Conservation (phyloP, 805 yeast genomes). For the Yarrowia bubula region DNA sequence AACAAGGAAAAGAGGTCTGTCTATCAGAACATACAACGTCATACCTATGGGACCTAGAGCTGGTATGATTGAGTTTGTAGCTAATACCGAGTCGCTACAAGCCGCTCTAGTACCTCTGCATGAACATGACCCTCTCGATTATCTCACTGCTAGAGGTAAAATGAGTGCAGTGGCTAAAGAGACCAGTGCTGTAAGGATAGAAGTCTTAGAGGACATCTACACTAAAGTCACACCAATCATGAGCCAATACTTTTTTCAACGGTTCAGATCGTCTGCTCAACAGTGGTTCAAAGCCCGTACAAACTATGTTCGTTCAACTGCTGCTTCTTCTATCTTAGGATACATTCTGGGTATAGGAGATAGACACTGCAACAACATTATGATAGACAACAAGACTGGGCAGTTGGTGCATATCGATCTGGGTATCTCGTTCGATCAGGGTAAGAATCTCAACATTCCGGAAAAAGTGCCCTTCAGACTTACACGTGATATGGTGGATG, state of each 20-base stretch:
- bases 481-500: constrained; percentile 88
- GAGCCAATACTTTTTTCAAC: constrained; percentile 65
- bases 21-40: constrained; percentile 81
- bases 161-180: constrained; percentile 44
- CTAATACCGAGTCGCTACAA: constrained; percentile 66
- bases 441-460: constrained; percentile 76
- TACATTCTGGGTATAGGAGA: constrained; percentile 90
- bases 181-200: constrained; percentile 33
- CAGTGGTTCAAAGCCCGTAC: constrained; percentile 70
- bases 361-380: constrained; percentile 85
- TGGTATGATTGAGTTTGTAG: constrained; percentile 89
- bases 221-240: constrained; percentile 62
- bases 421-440: constrained; percentile 96
- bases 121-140: constrained; percentile 44
- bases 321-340: constrained; percentile 83
- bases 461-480: constrained; percentile 92
- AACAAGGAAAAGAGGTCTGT: constrained; percentile 55
- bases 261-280: constrained; percentile 58
- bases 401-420: constrained; percentile 95
- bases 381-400: constrained; percentile 77
- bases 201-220: constrained; percentile 48
- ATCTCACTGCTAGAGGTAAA: constrained; percentile 36
- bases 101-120: constrained; percentile 71
- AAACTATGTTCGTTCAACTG: constrained; percentile 72
- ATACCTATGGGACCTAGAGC: constrained; percentile 83